Evolutionary conservation across 1,284 basidiomycete genomes (phyloP), one percentile per base, ranked within the genome.

Genomic region (Baeospora myosura): DNA sequence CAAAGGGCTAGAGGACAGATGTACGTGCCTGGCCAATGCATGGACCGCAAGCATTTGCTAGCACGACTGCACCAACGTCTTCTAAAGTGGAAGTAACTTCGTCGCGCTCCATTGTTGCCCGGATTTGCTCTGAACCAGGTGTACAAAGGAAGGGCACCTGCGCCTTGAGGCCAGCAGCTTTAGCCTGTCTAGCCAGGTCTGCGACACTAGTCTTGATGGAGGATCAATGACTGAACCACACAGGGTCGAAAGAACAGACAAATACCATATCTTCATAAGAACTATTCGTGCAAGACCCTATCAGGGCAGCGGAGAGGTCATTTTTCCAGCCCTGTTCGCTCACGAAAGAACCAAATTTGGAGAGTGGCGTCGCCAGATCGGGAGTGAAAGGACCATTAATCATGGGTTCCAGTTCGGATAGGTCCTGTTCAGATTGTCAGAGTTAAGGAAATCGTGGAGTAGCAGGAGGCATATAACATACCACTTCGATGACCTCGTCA

Each of bases 351-450:
- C 81, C 84, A 58, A 98, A 98, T 56, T 86, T 81, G 30, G 93
- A 96, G n/a, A 99, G 65, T 11, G 94, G 93, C 0, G 94, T 98
- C 11, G 93, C 88, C 34, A 98, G 69, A 66, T 99, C 96, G 12
- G 96, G 96, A 1, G 96, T 99, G 69, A 97, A 97, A 3, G 96
- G 96, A 0, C 96, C 96, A 61, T 98, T 99, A 56, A 97, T 80
- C 42, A 85, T 90, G 5, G 96, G 96, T 60, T 99, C 96, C 32
- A 99, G 72, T 41, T 88, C 78, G 5, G 89, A 91, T 21, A 98
- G 70, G 61, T 98, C 81, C 86, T 92, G 44, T 35, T 23, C 5
- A 7, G 10, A 40, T 28, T 25, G 35, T 22, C n/a, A n/a, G 14
- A 8, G 10, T 28, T 34, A 8, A 40, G 28, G n/a, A n/a, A n/a